Evolutionary conservation across 441 rosid species (phyloP).

Genomic region (Arabidopsis lyrata): DNA sequence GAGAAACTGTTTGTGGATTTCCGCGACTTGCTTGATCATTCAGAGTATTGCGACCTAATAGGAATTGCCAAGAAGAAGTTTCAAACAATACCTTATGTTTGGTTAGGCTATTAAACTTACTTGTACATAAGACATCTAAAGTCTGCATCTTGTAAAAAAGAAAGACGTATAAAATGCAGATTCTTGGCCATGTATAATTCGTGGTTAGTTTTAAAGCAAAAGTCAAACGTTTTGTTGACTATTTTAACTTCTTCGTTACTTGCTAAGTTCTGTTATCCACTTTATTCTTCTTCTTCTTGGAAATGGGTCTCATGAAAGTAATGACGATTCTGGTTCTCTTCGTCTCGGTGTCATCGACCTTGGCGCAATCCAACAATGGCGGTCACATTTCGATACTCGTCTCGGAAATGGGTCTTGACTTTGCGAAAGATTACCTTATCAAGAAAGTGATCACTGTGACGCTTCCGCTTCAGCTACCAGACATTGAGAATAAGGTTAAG

Average conservation of each 20-base stretch:
- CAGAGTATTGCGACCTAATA: conserved; percentile 69
- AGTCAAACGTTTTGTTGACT: conserved; percentile 38
- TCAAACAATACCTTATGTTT: conserved; percentile 71
- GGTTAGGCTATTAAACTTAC: conserved; percentile 62
- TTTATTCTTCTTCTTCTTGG: conserved; percentile 13
- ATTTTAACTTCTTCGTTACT: conserved; percentile 16
- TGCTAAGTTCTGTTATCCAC: not conserved
- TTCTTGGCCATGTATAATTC: conserved; percentile 35
- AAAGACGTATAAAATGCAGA: conserved; percentile 31
- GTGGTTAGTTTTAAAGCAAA: conserved; percentile 23
- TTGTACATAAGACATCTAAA: not conserved
- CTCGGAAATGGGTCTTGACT: conserved; percentile 69
- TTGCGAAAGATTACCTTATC: conserved; percentile 63
- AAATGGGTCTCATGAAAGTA: conserved; percentile 44
- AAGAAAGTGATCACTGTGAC: conserved; percentile 59
- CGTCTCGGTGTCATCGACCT: conserved; percentile 48
- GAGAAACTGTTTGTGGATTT: conserved; percentile 88
- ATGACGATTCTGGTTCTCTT: conserved; percentile 36
- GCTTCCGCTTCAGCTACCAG: conserved; percentile 66
- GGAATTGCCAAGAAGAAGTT: conserved; percentile 81
- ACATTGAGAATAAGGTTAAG: conserved; percentile 60
- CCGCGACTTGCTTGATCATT: conserved; percentile 69
- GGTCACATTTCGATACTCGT: conserved; percentile 60
- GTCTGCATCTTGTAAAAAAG: conserved; percentile 33
- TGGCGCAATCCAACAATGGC: conserved; percentile 47